Base-by-base conservation (phyloP, 768 basidiomycete genomes). In the Leccinum uliginosum region DNA sequence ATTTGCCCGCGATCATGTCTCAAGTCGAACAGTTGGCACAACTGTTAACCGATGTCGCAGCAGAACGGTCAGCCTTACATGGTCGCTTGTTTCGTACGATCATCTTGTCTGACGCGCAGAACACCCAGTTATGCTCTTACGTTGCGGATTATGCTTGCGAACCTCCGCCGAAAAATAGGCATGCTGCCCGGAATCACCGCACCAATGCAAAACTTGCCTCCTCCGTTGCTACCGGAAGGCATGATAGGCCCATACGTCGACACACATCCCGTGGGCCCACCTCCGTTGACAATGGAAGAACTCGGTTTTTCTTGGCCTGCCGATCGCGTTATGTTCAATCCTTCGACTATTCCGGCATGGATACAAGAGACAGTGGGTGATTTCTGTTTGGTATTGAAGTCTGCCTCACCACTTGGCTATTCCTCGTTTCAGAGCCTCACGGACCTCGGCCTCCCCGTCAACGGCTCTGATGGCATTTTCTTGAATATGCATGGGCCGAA, bases 11-110 rank as follows among this genome's bases (percentile, higher is more conserved):
- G 9, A 91, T 95, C 68, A 87, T 84, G 47, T 78, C 73, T 3
- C 93, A 96, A 71, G 93, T 96, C 44, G 91, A 94, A 67, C 91
- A 96, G 70, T 80, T 98, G 35, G 88, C 92, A 0, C 90, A 93
- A 63, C 75, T 98, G 47, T 79, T 97, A 47, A 92, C 91, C 5
- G 94, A 96, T 56, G 93, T 95, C 35, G 92, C 92, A 30, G 94
- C 94, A 14, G 94, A 97, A 75, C 83, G 94, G 87, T 85, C 61
- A 57, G 76, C 59, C 27, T 30, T 11, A 51, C 9, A 24, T 48
- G 9, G 6, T 51, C 40, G 30, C 6, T 56, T 46, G 3, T 34
- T 50, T 40, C 27, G 55, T 12, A 26, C 4, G 17, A 30, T 40
- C 40, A 19, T 34, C 34, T 30, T 50, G 30, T 44, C 60, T 70